Evolutionary conservation across 495 filamentous ascomycete genomes (phyloP), one percentile per base, ranked within the genome.

Genomic region (Penicillium cosmopolitanum): DNA sequence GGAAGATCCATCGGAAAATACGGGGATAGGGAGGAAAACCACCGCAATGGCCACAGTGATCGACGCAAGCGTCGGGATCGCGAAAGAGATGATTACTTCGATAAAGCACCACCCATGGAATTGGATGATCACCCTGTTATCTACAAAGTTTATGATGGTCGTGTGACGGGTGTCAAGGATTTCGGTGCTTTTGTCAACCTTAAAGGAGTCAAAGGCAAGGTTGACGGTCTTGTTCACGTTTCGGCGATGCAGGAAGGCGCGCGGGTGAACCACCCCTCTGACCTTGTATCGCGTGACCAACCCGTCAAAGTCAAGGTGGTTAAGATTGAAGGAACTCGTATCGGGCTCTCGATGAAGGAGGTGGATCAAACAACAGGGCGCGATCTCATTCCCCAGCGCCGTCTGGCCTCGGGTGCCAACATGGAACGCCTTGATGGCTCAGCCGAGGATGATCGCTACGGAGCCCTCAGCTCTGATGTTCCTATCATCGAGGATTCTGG

Each of bases 171-270:
- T 0, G 80, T 98, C 33, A 97, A 96, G 69, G 90, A 97, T 63
- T 98, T 97, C 75, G 95, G 95, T 35, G 91, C 88, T 12, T 98
- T 98, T 72, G 93, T 98, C 51, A 97, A 94, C 64, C 74, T 98
- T n/a, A 79, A 85, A 65, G 90, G 91, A 23, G 87, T 98, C 4
- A 86, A 81, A 69, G 92, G 93, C 15, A 96, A 92, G 68, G 89
- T 96, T 21, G 93, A 96, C 66, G 95, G 95, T 3, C 81, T 98
- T 67, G 94, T 98, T 6, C 95, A 98, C 73, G 84, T 98, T n/a
- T 96, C 94, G 33, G 90, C 90, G n/a, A 89, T 98, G 77, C 86
- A 89, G 57, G 90, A 93, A 63, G 91, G 91, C 1, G 87, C 87
- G 36, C 85, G 94, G 25, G 92, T 97, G 31, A 96, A 96, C 64